Evolutionary conservation across 2,329 filamentous ascomycete species (phyloP).

Genomic region (Trichoderma brevicompactum): DNA sequence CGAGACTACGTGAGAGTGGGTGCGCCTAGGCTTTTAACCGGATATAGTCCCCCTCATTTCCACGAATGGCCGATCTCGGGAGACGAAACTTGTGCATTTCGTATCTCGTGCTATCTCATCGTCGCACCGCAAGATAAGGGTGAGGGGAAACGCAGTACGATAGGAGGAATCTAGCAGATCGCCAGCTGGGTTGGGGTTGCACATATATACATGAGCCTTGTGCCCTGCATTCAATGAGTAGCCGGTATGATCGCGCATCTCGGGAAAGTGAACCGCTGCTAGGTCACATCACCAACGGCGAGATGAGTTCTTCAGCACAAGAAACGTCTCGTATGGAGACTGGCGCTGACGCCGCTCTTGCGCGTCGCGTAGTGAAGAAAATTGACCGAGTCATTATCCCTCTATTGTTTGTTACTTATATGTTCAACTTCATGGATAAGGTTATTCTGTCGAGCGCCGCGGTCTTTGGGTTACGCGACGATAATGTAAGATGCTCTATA

Average conservation of each 20-base stretch:
- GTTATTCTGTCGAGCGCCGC: constrained; percentile 58
- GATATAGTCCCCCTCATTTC: constrained; percentile 2
- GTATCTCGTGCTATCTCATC: constrained; percentile 18
- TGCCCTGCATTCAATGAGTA: constrained; percentile 2
- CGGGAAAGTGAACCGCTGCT: constrained; percentile 23
- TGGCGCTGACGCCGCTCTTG: constrained; percentile 33
- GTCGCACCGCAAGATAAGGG: constrained; percentile 18
- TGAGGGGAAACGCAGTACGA: constrained; percentile 21
- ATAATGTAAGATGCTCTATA: constrained; percentile 41
- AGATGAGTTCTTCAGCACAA: constrained; percentile 24
- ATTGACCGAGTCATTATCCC: constrained; percentile 61
- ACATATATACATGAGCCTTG: neutral
- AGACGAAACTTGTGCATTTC: constrained; percentile 16
- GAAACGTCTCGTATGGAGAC: constrained; percentile 24
- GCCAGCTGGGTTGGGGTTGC: neutral
- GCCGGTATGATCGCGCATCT: neutral
- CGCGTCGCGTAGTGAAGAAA: constrained; percentile 53
- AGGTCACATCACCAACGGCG: neutral
- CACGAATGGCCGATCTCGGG: constrained; percentile 19
- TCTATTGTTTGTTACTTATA: constrained; percentile 60
- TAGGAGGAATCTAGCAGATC: neutral
- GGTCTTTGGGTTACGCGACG: constrained; percentile 58
- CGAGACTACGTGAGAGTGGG: constrained; percentile 9
- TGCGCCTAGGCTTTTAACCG: constrained; percentile 17
- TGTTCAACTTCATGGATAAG: constrained; percentile 66